Percentiles rank a stretch among this genome's conserved stretches.
Evolutionary conservation across 352 stramenopile species (phyloP).

Genomic region (Poterioochromonas sp.): DNA sequence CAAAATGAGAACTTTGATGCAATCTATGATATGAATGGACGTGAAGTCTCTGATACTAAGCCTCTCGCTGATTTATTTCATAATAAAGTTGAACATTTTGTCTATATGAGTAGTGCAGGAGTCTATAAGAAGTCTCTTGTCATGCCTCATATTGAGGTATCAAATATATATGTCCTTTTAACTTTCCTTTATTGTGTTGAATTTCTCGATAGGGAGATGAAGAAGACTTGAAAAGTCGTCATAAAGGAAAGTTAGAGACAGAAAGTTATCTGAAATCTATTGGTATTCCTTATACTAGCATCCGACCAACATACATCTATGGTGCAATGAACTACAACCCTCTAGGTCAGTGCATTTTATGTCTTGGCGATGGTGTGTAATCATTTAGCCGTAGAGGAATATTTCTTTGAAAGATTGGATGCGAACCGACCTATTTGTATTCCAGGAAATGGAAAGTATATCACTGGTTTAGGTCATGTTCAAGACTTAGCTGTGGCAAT

Average conservation of each 20-base stretch:
- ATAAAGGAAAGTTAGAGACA: slow-evolving; percentile 47
- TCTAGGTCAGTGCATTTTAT: slow-evolving; percentile 36
- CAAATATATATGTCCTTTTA: neutral
- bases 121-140: slow-evolving; percentile 47
- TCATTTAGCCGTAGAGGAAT: slow-evolving; percentile 10
- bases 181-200: neutral
- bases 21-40: slow-evolving; percentile 48
- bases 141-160: slow-evolving; percentile 32
- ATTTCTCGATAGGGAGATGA: slow-evolving; percentile 36
- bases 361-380: neutral
- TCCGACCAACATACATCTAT: slow-evolving; percentile 48
- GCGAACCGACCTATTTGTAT: slow-evolving; percentile 39
- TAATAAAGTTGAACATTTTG: slow-evolving; percentile 45
- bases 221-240: slow-evolving; percentile 41
- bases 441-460: slow-evolving; percentile 44
- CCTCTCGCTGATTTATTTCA: slow-evolving; percentile 43
- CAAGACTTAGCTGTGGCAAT: slow-evolving; percentile 45
- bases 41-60: slow-evolving; percentile 43
- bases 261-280: slow-evolving; percentile 38
- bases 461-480: slow-evolving; percentile 45
- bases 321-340: slow-evolving; percentile 47
- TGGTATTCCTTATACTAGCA: slow-evolving; percentile 46
- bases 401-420: slow-evolving; percentile 43
- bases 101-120: slow-evolving; percentile 46
- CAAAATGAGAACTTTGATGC: slow-evolving; percentile 47